Conservation (phyloP, 352 stramenopile species). For the Globisporangium emineosum region DNA sequence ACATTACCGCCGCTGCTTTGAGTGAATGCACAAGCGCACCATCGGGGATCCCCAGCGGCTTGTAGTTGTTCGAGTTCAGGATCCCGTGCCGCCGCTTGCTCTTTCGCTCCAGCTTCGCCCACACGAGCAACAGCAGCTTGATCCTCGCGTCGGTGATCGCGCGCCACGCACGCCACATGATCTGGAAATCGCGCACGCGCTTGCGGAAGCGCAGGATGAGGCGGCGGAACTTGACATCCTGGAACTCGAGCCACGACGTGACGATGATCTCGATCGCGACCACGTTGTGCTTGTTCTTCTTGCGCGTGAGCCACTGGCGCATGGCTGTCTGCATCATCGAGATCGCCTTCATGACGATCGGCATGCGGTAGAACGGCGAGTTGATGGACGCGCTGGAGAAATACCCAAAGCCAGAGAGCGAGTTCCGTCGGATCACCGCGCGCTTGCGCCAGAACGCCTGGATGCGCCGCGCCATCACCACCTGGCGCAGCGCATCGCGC, state of each 20-base stretch:
- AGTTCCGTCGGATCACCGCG: conserved; percentile 23
- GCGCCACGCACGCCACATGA: conserved; percentile 68
- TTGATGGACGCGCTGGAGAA: conserved; percentile 24
- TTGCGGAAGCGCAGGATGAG: conserved; percentile 78
- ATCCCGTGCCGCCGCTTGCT: conserved; percentile 42
- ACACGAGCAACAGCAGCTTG: conserved; percentile 67
- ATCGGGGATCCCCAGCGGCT: not conserved
- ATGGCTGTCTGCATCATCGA: conserved; percentile 37
- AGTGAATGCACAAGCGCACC: conserved; percentile 14
- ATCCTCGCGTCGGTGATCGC: conserved; percentile 70
- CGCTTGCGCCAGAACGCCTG: conserved; percentile 54
- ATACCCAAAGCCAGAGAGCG: conserved; percentile 20
- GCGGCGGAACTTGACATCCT: conserved; percentile 80
- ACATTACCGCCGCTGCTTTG: not conserved
- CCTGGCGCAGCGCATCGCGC: conserved; percentile 29
- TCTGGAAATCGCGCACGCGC: conserved; percentile 68
- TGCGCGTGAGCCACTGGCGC: conserved; percentile 36
- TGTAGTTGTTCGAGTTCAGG: conserved; percentile 10
- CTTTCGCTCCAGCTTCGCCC: conserved; percentile 63
- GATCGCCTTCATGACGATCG: conserved; percentile 42
- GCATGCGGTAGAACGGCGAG: conserved; percentile 49
- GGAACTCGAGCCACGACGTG: conserved; percentile 75
- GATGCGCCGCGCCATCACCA: conserved; percentile 52
- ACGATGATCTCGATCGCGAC: conserved; percentile 50
- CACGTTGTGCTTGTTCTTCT: conserved; percentile 20